Conservation (phyloP, 306 rosid species). For the Albizia julibrissin region DNA sequence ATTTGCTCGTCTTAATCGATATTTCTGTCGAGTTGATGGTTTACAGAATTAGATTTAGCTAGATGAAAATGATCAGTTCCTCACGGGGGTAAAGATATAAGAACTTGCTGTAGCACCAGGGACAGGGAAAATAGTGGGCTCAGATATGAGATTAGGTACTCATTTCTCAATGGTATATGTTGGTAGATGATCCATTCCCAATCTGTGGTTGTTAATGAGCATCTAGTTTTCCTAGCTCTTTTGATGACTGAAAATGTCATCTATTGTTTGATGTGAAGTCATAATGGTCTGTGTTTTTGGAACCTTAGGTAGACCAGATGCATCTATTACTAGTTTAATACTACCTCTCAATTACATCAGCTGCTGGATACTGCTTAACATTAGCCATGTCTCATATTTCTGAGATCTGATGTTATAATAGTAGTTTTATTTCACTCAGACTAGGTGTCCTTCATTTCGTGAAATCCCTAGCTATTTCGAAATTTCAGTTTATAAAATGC, state of each 20-base stretch:
- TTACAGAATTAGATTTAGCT: conserved; percentile 4
- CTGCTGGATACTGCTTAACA: not conserved
- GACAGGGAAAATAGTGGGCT: not conserved
- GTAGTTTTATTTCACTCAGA: not conserved
- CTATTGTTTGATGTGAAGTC: not conserved
- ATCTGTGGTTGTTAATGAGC: not conserved
- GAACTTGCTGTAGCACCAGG: not conserved
- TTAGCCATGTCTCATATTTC: not conserved
- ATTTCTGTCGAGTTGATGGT: not conserved
- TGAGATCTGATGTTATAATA: not conserved
- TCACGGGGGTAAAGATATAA: not conserved
- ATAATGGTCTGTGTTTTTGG: not conserved
- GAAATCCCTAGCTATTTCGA: not conserved
- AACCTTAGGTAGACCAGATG: not conserved
- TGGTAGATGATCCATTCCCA: not conserved
- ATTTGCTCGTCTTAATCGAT: conserved; percentile 7
- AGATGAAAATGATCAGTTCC: not conserved
- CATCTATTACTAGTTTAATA: not conserved
- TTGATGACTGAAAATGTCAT: not conserved
- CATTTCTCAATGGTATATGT: conserved; percentile 1
- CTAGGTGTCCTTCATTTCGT: not conserved
- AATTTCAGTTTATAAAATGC: not conserved
- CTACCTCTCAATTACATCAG: not conserved
- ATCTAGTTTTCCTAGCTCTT: not conserved
- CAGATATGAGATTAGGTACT: conserved; percentile 1